Conservation (phyloP, 1,139 yeast genomes). For the Pichia sp. region DNA sequence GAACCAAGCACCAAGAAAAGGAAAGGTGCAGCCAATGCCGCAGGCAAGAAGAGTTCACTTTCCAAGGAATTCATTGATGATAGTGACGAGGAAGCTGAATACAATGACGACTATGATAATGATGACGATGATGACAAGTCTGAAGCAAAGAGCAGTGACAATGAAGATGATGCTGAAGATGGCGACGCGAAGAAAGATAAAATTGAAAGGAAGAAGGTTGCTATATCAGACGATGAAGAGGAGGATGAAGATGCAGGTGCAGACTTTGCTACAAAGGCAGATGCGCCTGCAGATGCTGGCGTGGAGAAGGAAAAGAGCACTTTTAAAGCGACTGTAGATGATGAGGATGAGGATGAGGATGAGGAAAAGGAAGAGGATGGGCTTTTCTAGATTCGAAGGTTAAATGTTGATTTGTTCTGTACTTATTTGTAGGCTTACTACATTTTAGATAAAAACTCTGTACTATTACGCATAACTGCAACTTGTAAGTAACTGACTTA, state of each 20-base stretch:
- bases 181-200: constrained; percentile 18
- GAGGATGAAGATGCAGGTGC: not conserved
- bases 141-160: constrained; percentile 7
- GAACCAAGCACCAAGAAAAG: constrained; percentile 9
- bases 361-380: constrained; percentile 15
- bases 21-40: constrained; percentile 11
- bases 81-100: constrained; percentile 31
- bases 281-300: too few relatives aligned
- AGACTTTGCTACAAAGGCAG: too few relatives aligned
- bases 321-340: not conserved
- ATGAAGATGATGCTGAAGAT: constrained; percentile 16
- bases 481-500: too few relatives aligned
- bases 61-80: constrained; percentile 27
- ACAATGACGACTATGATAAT: constrained; percentile 19
- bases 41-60: constrained; percentile 19
- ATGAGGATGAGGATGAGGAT: constrained; percentile 3
- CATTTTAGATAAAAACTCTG: too few relatives aligned
- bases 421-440: too few relatives aligned
- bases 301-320: not conserved
- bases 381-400: constrained; percentile 10
- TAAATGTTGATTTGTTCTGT: too few relatives aligned
- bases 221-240: constrained; percentile 5
- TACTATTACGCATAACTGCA: too few relatives aligned
- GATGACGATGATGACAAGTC: constrained; percentile 12
- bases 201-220: constrained; percentile 2